Evolutionary conservation across 805 yeast species (phyloP).

Genomic region (Spathaspora sp.): DNA sequence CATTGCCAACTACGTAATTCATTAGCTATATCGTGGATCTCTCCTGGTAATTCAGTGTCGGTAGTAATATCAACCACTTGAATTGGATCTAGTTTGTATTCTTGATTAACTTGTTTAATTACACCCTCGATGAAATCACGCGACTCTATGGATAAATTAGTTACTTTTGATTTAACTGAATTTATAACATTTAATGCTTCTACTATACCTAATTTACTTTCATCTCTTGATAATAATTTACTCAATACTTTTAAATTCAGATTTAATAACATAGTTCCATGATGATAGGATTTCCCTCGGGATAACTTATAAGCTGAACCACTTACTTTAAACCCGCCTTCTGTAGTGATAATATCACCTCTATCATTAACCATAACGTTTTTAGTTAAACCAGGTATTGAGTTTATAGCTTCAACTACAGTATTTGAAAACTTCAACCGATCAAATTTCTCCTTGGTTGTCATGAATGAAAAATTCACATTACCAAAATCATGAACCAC

Average conservation of each 20-base stretch:
- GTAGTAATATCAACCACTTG: constrained; percentile 19
- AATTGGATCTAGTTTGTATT: constrained; percentile 22
- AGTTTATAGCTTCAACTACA: constrained; percentile 34
- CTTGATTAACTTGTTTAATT: constrained; percentile 33
- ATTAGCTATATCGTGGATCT: constrained; percentile 35
- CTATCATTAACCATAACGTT: constrained; percentile 33
- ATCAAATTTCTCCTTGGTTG: constrained; percentile 62
- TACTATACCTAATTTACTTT: constrained; percentile 34
- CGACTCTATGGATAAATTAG: constrained; percentile 50
- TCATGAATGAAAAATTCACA: constrained; percentile 78
- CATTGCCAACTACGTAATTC: constrained; percentile 63
- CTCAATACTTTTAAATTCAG: constrained; percentile 60
- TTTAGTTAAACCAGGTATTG: not conserved
- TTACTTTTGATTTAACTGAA: constrained; percentile 79
- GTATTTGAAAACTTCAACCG: constrained; percentile 50
- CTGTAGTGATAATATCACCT: constrained; percentile 67
- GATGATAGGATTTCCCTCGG: constrained; percentile 81
- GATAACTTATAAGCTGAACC: constrained; percentile 93
- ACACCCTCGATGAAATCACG: constrained; percentile 47
- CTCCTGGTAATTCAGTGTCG: constrained; percentile 28
- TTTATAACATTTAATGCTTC: constrained; percentile 53
- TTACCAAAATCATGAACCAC: constrained; percentile 94
- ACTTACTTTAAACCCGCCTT: constrained; percentile 56
- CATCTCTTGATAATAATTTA: constrained; percentile 52
- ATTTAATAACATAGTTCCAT: constrained; percentile 87